Evolutionary conservation across 805 yeast genomes (phyloP).

Genomic region (Starmerella asiatica): DNA sequence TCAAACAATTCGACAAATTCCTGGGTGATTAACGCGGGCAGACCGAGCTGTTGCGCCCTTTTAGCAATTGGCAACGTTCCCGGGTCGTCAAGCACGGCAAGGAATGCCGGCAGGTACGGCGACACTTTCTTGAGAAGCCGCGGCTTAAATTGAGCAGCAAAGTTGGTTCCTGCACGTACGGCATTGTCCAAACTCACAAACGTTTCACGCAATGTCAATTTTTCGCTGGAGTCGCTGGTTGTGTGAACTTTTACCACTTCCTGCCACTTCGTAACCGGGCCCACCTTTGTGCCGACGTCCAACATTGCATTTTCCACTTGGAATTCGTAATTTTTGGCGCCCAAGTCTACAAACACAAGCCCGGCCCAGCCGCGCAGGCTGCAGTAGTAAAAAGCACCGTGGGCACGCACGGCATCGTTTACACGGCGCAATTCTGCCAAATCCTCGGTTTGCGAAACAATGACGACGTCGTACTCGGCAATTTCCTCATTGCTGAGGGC

Average conservation of each 20-base stretch:
- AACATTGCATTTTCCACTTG: slow-evolving; percentile 20
- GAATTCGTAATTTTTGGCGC: slow-evolving; percentile 36
- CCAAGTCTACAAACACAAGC: slow-evolving; percentile 64
- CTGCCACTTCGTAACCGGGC: slow-evolving; percentile 33
- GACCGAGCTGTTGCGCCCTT: slow-evolving; percentile 27
- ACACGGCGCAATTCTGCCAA: slow-evolving; percentile 31
- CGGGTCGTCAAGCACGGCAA: slow-evolving; percentile 39
- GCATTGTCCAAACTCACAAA: slow-evolving; percentile 19
- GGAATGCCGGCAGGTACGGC: slow-evolving; percentile 44
- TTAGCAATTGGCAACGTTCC: slow-evolving; percentile 23
- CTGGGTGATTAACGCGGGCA: slow-evolving; percentile 35
- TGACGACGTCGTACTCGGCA: slow-evolving; percentile 49
- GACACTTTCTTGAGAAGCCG: slow-evolving; percentile 35
- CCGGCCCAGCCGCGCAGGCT: slow-evolving; percentile 74
- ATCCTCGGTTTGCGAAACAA: slow-evolving; percentile 52
- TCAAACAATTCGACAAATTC: slow-evolving; percentile 27
- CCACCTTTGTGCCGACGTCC: slow-evolving; percentile 35
- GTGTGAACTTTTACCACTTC: slow-evolving; percentile 32
- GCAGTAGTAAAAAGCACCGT: slow-evolving; percentile 52
- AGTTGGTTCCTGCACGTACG: slow-evolving; percentile 10
- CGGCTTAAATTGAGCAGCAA: slow-evolving; percentile 17
- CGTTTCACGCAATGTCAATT: slow-evolving; percentile 25
- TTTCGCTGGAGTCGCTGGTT: slow-evolving; percentile 29
- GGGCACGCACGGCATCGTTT: slow-evolving; percentile 43
- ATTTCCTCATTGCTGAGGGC: slow-evolving; percentile 30